A percentile compares a stretch with the other conserved stretches of the same genome.
These are phyloP conservation scores for Kodamaea hsintzibuensis DNA, from an alignment of 805 yeast genomes.

Conservation along the genomic window DNA sequence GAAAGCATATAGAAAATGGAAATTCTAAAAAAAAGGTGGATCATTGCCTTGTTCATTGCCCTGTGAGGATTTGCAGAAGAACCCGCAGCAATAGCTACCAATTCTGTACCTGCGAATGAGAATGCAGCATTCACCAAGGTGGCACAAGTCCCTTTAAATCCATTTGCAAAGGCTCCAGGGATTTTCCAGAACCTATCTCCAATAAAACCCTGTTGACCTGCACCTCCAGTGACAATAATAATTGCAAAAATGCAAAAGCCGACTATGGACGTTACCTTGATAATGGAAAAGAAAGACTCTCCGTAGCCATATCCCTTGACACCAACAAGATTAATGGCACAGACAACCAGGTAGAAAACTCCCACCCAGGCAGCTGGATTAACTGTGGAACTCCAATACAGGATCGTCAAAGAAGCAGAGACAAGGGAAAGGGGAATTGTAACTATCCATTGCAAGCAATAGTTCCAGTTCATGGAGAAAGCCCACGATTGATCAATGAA, in stretches of 20 bases:
- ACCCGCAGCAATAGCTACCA: constrained; percentile 53
- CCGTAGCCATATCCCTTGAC: constrained; percentile 39
- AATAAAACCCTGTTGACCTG: constrained; percentile 35
- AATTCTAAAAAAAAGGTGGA: constrained; percentile 54
- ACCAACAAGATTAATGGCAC: constrained; percentile 27
- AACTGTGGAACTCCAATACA: constrained; percentile 34
- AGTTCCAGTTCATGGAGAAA: constrained; percentile 27
- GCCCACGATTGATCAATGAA: constrained; percentile 18
- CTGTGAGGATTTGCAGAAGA: constrained; percentile 61
- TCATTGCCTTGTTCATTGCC: constrained; percentile 62
- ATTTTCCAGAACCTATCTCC: constrained; percentile 47
- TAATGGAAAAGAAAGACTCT: constrained; percentile 35
- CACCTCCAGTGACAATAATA: constrained; percentile 37
- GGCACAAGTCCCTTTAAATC: constrained; percentile 28
- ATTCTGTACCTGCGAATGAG: constrained; percentile 50
- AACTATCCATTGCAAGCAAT: constrained; percentile 27
- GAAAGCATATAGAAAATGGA: constrained; percentile 41
- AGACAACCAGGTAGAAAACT: constrained; percentile 27
- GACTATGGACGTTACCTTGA: constrained; percentile 30
- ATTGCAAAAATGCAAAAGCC: constrained; percentile 36
- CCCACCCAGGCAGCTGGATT: constrained; percentile 43
- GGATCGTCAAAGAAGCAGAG: constrained; percentile 32
- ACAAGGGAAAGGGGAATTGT: constrained; percentile 34
- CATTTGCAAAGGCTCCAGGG: constrained; percentile 57
- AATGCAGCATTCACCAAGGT: constrained; percentile 28